These are phyloP conservation scores for Solanum sejunctum DNA, from an alignment of 257 asterid species.

Conservation along the genomic window DNA sequence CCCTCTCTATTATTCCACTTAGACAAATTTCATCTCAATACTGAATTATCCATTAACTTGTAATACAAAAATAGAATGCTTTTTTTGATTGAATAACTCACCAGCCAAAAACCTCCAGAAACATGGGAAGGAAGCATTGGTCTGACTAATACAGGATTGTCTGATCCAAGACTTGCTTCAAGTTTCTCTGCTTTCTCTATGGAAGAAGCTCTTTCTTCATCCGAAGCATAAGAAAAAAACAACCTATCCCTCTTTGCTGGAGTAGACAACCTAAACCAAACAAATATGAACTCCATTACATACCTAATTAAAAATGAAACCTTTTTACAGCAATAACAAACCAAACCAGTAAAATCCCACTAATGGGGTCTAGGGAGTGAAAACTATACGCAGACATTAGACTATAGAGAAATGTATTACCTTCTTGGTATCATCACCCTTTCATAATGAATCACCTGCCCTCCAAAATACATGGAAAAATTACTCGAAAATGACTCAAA, in stretches of 20 bases:
- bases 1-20: not conserved
- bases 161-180: constrained; percentile 40
- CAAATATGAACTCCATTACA: not conserved
- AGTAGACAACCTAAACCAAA: constrained; percentile 26
- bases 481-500: not conserved
- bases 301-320: not conserved
- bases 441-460: constrained; percentile 50
- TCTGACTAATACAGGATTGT: constrained; percentile 40
- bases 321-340: not conserved
- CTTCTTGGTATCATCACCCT: constrained; percentile 65
- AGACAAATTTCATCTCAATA: not conserved
- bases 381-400: too few species aligned
- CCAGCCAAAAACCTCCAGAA: constrained; percentile 98
- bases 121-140: constrained; percentile 96
- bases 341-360: too few species aligned
- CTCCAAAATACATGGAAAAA: not conserved
- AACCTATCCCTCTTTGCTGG: constrained; percentile 28
- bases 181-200: constrained; percentile 49
- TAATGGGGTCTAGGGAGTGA: too few species aligned
- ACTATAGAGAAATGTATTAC: constrained; percentile 7
- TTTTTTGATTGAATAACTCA: constrained; percentile 3
- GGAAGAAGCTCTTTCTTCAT: constrained; percentile 54
- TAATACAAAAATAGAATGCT: not conserved
- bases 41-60: not conserved
- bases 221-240: constrained; percentile 58